These are phyloP conservation scores for Trifolium subterraneum DNA, from an alignment of 306 rosid genomes.

Conservation along the genomic window DNA sequence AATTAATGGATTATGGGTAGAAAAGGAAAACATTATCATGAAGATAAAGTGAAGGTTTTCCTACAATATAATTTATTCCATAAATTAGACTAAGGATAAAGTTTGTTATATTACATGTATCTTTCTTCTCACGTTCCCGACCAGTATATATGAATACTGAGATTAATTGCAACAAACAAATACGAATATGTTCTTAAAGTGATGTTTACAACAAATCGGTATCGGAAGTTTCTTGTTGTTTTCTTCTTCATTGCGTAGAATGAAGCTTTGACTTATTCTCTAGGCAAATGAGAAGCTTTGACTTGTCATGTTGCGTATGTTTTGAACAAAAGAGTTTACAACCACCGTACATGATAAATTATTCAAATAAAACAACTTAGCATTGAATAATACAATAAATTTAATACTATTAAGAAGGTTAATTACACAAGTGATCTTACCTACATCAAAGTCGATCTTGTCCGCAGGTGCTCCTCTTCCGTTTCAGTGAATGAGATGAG, in stretches of 20 bases:
- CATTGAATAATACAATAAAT: no score
- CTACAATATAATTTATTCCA: neutral
- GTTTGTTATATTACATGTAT: slow-evolving; percentile 41
- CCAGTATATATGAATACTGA: slow-evolving; percentile 31
- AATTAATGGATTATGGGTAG: neutral
- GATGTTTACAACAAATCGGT: slow-evolving; percentile 15
- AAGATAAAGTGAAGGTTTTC: slow-evolving; percentile 22
- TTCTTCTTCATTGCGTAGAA: slow-evolving; percentile 15
- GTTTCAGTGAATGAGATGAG: no score
- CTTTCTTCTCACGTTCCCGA: slow-evolving; percentile 37
- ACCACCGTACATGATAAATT: no score
- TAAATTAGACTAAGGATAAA: neutral
- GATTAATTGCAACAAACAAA: slow-evolving; percentile 5
- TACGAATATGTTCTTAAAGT: slow-evolving; percentile 23
- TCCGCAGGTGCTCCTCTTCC: no score
- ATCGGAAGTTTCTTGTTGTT: slow-evolving; percentile 17
- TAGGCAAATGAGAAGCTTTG: neutral
- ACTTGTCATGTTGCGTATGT: no score
- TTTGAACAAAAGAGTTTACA: no score
- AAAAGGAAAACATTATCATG: slow-evolving; percentile 34
- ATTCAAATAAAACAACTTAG: no score
- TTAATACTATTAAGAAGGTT: no score
- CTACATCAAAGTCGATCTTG: no score
- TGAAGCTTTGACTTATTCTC: neutral
- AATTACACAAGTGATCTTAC: no score